These are phyloP conservation scores for Sphaerulina vaccinii DNA, from an alignment of 2,329 filamentous ascomycete species.

Conservation along the genomic window DNA sequence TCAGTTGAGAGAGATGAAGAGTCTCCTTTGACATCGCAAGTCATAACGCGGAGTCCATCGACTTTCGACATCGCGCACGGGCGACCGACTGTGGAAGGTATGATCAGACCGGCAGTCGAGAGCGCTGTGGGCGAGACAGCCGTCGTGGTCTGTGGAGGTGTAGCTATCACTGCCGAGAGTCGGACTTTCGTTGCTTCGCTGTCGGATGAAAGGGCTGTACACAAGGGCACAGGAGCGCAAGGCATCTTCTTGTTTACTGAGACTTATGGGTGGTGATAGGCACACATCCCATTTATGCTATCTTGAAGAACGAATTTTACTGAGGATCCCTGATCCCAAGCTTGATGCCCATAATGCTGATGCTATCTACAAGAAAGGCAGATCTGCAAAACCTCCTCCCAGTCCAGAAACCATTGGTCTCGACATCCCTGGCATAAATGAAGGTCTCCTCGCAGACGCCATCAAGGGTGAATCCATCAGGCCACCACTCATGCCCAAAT, in stretches of 20 bases:
- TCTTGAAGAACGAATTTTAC: too few species aligned
- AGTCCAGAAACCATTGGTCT: neutral
- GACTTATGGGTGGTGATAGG: constrained; percentile 50
- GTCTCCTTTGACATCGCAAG: constrained; percentile 13
- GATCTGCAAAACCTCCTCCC: neutral
- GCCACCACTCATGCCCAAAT: neutral
- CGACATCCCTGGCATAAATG: neutral
- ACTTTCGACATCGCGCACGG: constrained; percentile 40
- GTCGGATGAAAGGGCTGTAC: constrained; percentile 64
- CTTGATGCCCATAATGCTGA: too few species aligned
- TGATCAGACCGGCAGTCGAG: constrained; percentile 58
- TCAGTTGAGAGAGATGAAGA: constrained; percentile 21
- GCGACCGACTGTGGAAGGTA: constrained; percentile 51
- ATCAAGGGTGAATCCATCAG: neutral
- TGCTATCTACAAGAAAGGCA: too few species aligned
- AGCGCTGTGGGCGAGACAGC: constrained; percentile 61
- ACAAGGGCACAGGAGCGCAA: constrained; percentile 66
- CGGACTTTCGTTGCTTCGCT: constrained; percentile 55
- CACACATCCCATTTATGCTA: too few species aligned
- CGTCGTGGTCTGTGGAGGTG: constrained; percentile 62
- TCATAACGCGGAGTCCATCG: constrained; percentile 1
- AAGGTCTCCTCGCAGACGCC: neutral
- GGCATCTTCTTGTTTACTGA: constrained; percentile 62
- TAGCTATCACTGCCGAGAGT: constrained; percentile 55
- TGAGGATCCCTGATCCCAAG: too few species aligned